phyloP scores from a whole-genome alignment of 2,329 filamentous ascomycete species.

The Colletotrichum cereale region DNA sequence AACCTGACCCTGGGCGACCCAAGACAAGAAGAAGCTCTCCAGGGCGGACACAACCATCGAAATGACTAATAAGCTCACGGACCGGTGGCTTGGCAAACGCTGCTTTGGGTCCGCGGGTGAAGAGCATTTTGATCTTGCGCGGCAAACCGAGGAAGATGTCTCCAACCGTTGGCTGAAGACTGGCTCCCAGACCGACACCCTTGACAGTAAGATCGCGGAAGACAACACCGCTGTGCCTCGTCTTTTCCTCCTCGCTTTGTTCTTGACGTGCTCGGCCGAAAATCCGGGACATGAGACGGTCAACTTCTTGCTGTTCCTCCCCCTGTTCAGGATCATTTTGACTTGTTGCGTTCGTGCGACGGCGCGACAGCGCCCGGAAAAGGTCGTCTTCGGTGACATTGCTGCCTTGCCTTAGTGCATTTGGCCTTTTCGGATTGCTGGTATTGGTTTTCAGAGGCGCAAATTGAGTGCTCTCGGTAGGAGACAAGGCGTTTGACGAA shows the following conservation, averaged over 20 bases:
- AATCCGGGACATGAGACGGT: conserved; percentile 76
- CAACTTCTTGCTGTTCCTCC: conserved; percentile 62
- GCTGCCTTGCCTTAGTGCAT: conserved; percentile 45
- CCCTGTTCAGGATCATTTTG: conserved; percentile 55
- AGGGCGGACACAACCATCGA: conserved; percentile 66
- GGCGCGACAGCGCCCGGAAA: conserved; percentile 61
- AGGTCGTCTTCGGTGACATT: conserved; percentile 63
- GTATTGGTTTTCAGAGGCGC: conserved; percentile 46
- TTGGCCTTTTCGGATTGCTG: conserved; percentile 39
- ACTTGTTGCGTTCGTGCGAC: conserved; percentile 55
- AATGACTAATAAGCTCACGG: conserved; percentile 59
- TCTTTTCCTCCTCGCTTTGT: conserved; percentile 77
- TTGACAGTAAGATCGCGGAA: conserved; percentile 79
- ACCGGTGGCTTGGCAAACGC: conserved; percentile 52
- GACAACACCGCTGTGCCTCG: conserved; percentile 75
- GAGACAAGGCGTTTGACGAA: conserved; percentile 5
- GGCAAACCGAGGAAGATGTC: conserved; percentile 51
- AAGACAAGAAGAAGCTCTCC: conserved; percentile 71
- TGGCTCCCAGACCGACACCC: conserved; percentile 75
- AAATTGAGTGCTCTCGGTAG: conserved; percentile 41
- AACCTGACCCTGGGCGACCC: conserved; percentile 69
- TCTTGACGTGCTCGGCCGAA: conserved; percentile 75
- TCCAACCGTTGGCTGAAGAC: conserved; percentile 58
- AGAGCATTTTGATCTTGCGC: conserved; percentile 43
- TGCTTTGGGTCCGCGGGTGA: conserved; percentile 47